Evolutionary conservation across 1,284 basidiomycete genomes (phyloP).

Genomic region (Heterobasidion parviporum): DNA sequence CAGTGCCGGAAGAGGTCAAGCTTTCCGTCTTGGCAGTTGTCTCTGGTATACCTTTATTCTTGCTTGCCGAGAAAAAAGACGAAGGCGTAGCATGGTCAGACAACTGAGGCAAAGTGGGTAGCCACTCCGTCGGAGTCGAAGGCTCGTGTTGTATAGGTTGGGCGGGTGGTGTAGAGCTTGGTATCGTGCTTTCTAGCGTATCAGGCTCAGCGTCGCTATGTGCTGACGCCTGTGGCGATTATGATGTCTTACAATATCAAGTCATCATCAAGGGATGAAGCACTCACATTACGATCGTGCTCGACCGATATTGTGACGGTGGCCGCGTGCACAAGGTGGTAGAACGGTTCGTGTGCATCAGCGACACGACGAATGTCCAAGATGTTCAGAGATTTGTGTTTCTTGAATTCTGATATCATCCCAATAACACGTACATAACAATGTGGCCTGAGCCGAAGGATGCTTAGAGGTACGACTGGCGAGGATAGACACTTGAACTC

Average conservation of each 20-base stretch:
- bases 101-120: neutral
- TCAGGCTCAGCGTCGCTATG: too few species aligned
- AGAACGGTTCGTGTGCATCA: conserved; percentile 1
- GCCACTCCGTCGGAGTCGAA: neutral
- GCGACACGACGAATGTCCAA: neutral
- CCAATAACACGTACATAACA: conserved; percentile 2
- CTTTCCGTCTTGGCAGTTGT: neutral
- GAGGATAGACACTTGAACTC: neutral
- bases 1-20: neutral
- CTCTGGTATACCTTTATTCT: too few species aligned
- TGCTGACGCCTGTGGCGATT: too few species aligned
- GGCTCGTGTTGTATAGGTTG: neutral
- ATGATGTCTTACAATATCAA: too few species aligned
- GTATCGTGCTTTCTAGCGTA: too few species aligned
- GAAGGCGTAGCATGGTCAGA: neutral
- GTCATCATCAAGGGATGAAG: neutral
- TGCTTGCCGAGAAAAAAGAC: neutral
- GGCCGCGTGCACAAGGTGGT: conserved; percentile 37
- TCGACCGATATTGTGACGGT: conserved; percentile 38
- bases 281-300: conserved; percentile 18
- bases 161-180: too few species aligned
- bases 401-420: neutral
- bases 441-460: neutral
- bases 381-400: neutral
- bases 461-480: neutral